Conservation (phyloP, 1,284 basidiomycete genomes). For the Pholiota adiposa region DNA sequence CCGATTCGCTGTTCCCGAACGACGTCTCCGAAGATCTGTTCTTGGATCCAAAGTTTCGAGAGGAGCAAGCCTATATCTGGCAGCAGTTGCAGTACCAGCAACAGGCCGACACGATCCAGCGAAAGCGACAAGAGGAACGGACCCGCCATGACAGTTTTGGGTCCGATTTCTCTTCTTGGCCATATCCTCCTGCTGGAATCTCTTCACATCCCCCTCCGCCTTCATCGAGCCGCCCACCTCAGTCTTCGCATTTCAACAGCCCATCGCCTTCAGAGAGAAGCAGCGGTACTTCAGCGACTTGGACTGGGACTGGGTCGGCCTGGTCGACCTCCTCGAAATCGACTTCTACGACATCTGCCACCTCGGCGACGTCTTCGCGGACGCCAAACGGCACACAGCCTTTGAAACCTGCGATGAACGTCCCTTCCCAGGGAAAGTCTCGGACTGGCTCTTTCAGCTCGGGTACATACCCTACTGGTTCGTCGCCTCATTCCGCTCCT, state of each 20-base stretch:
- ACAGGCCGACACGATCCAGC: constrained; percentile 47
- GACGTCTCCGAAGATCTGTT: constrained; percentile 6
- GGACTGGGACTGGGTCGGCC: constrained; percentile 29
- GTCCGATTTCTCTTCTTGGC: constrained; percentile 6
- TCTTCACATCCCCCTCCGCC: constrained; percentile 20
- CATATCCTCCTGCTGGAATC: constrained; percentile 11
- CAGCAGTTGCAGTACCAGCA: constrained; percentile 40
- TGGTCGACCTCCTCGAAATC: constrained; percentile 34
- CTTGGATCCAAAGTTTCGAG: constrained; percentile 19
- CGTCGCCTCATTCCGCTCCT: constrained; percentile 28
- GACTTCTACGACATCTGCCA: constrained; percentile 9
- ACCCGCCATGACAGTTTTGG: constrained; percentile 40
- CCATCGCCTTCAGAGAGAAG: constrained; percentile 29
- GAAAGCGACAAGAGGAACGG: constrained; percentile 39
- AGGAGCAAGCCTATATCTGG: constrained; percentile 26
- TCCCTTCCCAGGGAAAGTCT: constrained; percentile 22
- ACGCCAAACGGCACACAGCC: constrained; percentile 8
- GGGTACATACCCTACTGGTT: constrained; percentile 32
- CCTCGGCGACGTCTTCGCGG: constrained; percentile 18
- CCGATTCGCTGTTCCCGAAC: background rate
- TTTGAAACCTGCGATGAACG: constrained; percentile 20
- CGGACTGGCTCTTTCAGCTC: constrained; percentile 37
- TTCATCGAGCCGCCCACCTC: constrained; percentile 14
- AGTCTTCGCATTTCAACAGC: constrained; percentile 23
- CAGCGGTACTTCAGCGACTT: constrained; percentile 24